Percentiles rank a stretch among this genome's conserved stretches.
Evolutionary conservation across 129 eudicot genomes (phyloP).

Genomic region (Tagetes patula): DNA sequence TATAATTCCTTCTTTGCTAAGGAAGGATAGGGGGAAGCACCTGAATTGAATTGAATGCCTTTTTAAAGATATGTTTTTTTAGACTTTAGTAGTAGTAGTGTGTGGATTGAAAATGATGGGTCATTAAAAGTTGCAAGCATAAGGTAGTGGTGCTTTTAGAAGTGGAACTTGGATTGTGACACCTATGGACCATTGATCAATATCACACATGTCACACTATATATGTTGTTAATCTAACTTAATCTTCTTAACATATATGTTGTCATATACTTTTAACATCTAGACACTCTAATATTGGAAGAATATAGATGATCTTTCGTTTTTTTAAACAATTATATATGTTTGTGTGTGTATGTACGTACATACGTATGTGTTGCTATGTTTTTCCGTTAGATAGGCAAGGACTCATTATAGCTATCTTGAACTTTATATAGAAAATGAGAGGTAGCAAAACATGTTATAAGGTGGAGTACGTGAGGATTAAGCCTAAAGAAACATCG

Average conservation of each 20-base stretch:
- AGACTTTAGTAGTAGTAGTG: slow-evolving; percentile 30
- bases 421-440: neutral
- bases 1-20: slow-evolving; percentile 60
- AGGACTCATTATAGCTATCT: neutral
- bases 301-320: neutral
- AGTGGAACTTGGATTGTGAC: slow-evolving; percentile 37
- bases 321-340: neutral
- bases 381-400: neutral
- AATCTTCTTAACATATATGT: neutral
- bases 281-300: neutral
- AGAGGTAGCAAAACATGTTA: neutral
- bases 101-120: slow-evolving; percentile 37
- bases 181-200: slow-evolving; percentile 32
- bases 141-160: slow-evolving; percentile 45
- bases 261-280: neutral
- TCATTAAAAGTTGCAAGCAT: slow-evolving; percentile 36
- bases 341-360: too few species aligned
- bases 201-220: slow-evolving; percentile 10
- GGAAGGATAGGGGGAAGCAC: slow-evolving; percentile 44
- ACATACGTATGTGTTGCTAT: neutral
- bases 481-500: neutral
- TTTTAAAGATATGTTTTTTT: slow-evolving; percentile 30
- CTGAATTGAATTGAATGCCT: slow-evolving; percentile 31
- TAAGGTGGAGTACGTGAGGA: neutral
- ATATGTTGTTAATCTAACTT: neutral